phyloP scores from a whole-genome alignment of 495 filamentous ascomycete species.

The Mytilinidion resinicola region DNA sequence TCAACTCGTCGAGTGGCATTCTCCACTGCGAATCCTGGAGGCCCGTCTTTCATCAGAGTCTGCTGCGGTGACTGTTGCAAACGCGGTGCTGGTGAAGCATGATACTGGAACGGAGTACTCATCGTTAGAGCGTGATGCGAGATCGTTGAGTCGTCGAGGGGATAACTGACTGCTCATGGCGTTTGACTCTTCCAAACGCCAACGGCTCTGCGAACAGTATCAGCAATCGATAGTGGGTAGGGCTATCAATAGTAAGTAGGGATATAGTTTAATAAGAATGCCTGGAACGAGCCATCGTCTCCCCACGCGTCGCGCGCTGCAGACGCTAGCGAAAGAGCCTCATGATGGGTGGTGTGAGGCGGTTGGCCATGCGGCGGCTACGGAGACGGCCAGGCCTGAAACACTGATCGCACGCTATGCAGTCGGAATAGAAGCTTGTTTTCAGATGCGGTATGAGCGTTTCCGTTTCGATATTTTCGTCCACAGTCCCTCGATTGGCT shows the following conservation, averaged over 20 bases:
- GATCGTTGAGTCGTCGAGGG: background rate
- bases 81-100: background rate
- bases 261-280: too few species aligned
- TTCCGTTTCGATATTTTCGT: conserved; percentile 19
- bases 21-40: background rate
- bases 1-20: conserved; percentile 1
- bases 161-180: background rate
- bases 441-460: conserved; percentile 10
- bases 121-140: background rate
- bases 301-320: background rate
- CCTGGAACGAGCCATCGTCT: background rate
- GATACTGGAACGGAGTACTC: background rate
- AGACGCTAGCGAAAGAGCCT: background rate
- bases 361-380: conserved; percentile 19
- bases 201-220: background rate
- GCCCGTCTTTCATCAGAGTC: background rate
- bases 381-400: conserved; percentile 18
- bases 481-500: conserved; percentile 18
- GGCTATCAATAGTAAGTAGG: too few species aligned
- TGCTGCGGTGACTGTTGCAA: background rate
- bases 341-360: background rate
- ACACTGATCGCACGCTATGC: conserved; percentile 20
- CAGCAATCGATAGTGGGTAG: background rate
- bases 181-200: background rate
- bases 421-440: conserved; percentile 27